Percentiles rank a stretch among this genome's conserved stretches.
These are phyloP conservation scores for Bretziella fagacearum DNA, from an alignment of 2,329 filamentous ascomycete genomes.

Conservation along the genomic window DNA sequence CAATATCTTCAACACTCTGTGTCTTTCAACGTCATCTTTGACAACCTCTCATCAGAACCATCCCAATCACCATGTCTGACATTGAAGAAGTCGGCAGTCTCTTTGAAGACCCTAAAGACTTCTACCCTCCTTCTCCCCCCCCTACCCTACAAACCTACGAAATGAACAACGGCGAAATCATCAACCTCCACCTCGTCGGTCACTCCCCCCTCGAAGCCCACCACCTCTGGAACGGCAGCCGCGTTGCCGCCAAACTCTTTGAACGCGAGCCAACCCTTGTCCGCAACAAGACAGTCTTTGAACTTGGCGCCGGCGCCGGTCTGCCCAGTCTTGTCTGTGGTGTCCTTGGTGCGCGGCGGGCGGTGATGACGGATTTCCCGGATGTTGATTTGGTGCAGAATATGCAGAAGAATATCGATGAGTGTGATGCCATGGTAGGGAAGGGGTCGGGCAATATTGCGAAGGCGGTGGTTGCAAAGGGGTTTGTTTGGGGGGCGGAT, in stretches of 20 bases:
- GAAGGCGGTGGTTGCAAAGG: conserved; percentile 38
- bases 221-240: conserved; percentile 78
- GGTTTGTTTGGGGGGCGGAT: conserved; percentile 71
- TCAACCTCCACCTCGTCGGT: conserved; percentile 66
- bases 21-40: background rate
- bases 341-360: conserved; percentile 48
- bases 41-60: background rate
- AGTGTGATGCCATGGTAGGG: conserved; percentile 28
- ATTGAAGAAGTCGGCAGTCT: conserved; percentile 32
- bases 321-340: conserved; percentile 67
- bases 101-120: conserved; percentile 69
- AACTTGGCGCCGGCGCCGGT: conserved; percentile 77
- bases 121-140: conserved; percentile 59
- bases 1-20: background rate
- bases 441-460: conserved; percentile 21
- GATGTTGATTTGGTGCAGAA: conserved; percentile 70
- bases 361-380: conserved; percentile 78
- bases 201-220: conserved; percentile 83
- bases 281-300: conserved; percentile 54
- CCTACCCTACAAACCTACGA: conserved; percentile 58
- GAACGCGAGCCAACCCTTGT: conserved; percentile 52
- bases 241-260: conserved; percentile 60
- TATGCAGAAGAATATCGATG: conserved; percentile 56
- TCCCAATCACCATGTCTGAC: conserved; percentile 19
- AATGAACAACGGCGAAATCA: conserved; percentile 44